Base-by-base conservation (phyloP, 2,329 filamentous ascomycete genomes). In the Cadophora gregata region DNA sequence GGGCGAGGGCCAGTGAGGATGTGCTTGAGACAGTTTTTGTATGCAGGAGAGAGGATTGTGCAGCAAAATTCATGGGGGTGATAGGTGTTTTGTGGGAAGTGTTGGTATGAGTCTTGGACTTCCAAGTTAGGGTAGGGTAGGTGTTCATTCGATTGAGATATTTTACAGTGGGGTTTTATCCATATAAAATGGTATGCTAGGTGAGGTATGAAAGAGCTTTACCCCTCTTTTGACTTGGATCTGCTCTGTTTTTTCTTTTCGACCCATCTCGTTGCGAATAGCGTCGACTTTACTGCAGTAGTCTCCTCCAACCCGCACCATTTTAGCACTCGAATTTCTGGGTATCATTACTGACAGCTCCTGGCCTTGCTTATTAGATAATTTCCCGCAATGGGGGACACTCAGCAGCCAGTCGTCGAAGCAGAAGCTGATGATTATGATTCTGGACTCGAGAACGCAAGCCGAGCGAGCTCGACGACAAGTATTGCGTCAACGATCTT, bases 401-500 rank as follows among this genome's bases (percentile, higher is more conserved):
- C 8, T 2, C 38, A 42, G 19, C 10, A 12, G 19, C 38, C 33
- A 27, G 33, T 42, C 9, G 12, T 59, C 33, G 56, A 59, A 27
- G 56, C 56, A 25, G 56, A 59, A 29, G 21, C 56, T 24, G 56
- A 59, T 45, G 56, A 59, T 36, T 59, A 59, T 59, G 56, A 59
- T 25, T 36, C 56, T 25, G 33, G 42, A 29, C 19, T 42, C n/a
- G 33, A 45, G 25, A 25, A 9, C 27, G 33, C 56, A 7, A 47
- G 42, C 10, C 42, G n/a, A 6, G 42, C n/a, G 19, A 47, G 42
- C 42, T 63, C 61, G 16, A 63, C 61, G 21, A 31, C 50, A 14
- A 29, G 31, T 14, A 63, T 63, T 25, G 24, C 24, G n/a, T 56
- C 61, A 1, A 63, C 58, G 45, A 78, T 81, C 45, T 66, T 77